Evolutionary conservation across 768 basidiomycete genomes (phyloP), one percentile per base, ranked within the genome.

Genomic region (Termitomyces sp.): DNA sequence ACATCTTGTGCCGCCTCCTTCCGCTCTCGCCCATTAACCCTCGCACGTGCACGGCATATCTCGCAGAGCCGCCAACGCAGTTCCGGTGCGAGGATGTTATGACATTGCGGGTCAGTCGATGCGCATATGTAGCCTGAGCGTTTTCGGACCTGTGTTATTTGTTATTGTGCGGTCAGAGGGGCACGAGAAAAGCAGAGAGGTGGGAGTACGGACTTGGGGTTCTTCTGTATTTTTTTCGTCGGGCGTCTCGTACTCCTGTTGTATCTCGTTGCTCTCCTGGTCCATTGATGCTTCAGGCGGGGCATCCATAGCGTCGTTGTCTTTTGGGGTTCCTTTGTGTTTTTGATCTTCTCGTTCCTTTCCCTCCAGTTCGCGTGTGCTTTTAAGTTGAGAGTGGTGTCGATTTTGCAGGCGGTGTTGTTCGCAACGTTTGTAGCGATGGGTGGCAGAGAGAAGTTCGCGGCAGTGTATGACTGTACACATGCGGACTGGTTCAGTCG

Each of bases 391-490:
- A 60, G 77, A 78, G 58, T 82, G 80, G 54, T 77, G 73, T 43
- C 80, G 71, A 56, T 82, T 82, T 65, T 82, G 82, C n/a, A 79
- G 58, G 3, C 81, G 74, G 54, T 83, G 82, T 56, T 77, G 74
- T 58, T 82, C 82, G 66, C 82, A 83, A 34, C 80, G 77, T 54
- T 80, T 79, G 65, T 69, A 83, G 12, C 70, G 68, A 64, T 82
- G 80, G 25, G 69, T 66, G 0, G 72, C 73, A 0, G 78, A 77
- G 3, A 83, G 73, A 43, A 81, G 68, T 48, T 73, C 73, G 64
- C 79, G 79, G 53, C 82, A 83, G 61, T 82, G 82, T 27, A 79
- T 81, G 21, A 83, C 80, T 6, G 78, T 82, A 60, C 81, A 82
- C 76, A 82, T 79, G 14, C 79, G 77, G 6, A 73, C 67, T 47